Base-by-base conservation (phyloP, 371 early-diverging fungal species). In the Zopfochytrium polystomum region DNA sequence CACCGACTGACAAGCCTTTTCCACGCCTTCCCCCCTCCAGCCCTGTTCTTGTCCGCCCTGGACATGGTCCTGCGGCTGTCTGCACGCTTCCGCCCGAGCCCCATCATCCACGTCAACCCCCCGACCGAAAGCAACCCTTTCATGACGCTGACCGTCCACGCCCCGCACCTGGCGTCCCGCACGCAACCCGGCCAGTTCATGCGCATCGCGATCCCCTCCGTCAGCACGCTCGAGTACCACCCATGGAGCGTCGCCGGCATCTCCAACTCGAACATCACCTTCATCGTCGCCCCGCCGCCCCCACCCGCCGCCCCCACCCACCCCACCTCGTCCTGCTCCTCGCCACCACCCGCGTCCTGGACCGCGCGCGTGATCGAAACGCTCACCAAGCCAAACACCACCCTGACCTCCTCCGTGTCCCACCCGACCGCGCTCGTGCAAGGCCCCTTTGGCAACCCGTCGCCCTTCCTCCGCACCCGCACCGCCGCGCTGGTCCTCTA, bases 171-270 rank as follows among this genome's bases (percentile, higher is more conserved):
- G 45, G 45, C 56, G 2, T 43, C 45, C 42, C 23, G 3, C 26
- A 30, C 56, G 15, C 56, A 26, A 22, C 45, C 56, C 3, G 56
- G 56, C 3, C 56, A 55, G 44, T 55, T 55, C 26, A 55, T 55
- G 56, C 56, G 56, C 44, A 33, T 55, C 56, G 13, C 22, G 45
- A 25, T 55, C 56, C 56, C 56, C 3, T 3, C 9, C 18, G 56
- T 55, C 11, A 23, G 31, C 7, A 20, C 2, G 27, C 6, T 43
- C 13, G 56, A 55, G 46, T 55, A 22, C 25, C 56, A 55, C 27
- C 56, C 56, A 22, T 55, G 42, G 44, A 23, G 30, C 26, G 30
- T 55, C 3, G 56, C 32, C 30, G 25, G 29, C 23, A 3, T 30
- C 11, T 4, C 9, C 4, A 46, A 2, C 22, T 3, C 6, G 13